A percentile compares a stretch with the other conserved stretches of the same genome.
These are phyloP conservation scores for Hyphopichia khmerensis DNA, from an alignment of 1,139 yeast genomes.

Conservation along the genomic window DNA sequence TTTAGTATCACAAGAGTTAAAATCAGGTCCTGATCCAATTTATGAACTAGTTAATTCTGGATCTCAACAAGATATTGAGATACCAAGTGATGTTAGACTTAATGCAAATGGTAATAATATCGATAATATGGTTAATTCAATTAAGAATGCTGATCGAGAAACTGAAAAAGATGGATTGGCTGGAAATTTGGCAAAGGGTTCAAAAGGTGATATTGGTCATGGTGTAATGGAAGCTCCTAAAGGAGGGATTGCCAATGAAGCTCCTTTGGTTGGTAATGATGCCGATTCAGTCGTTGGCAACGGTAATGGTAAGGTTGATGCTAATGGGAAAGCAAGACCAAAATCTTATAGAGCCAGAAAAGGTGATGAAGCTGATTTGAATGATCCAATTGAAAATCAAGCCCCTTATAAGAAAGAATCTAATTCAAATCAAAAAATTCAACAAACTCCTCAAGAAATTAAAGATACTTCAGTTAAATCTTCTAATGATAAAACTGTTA, in stretches of 20 bases:
- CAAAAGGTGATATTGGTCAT: slow-evolving; percentile 43
- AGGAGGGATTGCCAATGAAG: slow-evolving; percentile 52
- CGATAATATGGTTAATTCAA: slow-evolving; percentile 23
- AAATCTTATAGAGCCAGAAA: slow-evolving; percentile 2
- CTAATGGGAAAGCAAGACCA: slow-evolving; percentile 4
- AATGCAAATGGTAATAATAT: slow-evolving; percentile 18
- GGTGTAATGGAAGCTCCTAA: slow-evolving; percentile 51
- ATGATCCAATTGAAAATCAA: neutral
- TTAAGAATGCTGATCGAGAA: slow-evolving; percentile 28
- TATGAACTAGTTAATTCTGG: slow-evolving; percentile 28
- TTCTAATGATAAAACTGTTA: neutral
- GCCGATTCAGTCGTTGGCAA: slow-evolving; percentile 31
- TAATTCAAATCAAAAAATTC: neutral
- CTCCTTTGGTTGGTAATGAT: slow-evolving; percentile 44
- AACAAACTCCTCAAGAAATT: too few species aligned
- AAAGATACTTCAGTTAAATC: neutral
- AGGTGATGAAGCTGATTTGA: slow-evolving; percentile 2
- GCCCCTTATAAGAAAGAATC: neutral
- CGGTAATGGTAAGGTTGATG: slow-evolving; percentile 10
- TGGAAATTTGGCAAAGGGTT: slow-evolving; percentile 39
- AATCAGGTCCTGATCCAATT: slow-evolving; percentile 23
- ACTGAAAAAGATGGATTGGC: slow-evolving; percentile 36
- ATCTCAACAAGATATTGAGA: neutral
- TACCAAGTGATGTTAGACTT: neutral
- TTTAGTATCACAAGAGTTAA: slow-evolving; percentile 39